A percentile compares a stretch with the other conserved stretches of the same genome.
These are phyloP conservation scores for Tubosaeta sp. DNA, from an alignment of 768 basidiomycete species.

Conservation along the genomic window DNA sequence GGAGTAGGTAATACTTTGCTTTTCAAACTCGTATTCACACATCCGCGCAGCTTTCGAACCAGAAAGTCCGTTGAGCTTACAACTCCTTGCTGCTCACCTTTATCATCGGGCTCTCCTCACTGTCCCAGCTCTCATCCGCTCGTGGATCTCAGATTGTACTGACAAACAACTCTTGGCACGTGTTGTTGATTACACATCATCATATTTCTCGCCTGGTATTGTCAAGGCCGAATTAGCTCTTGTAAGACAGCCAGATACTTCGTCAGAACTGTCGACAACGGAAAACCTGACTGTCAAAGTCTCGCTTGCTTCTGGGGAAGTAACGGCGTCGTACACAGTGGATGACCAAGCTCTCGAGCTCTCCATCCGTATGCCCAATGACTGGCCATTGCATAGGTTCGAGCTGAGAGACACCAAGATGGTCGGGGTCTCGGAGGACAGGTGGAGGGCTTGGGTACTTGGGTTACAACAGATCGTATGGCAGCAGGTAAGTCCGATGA, in stretches of 20 bases:
- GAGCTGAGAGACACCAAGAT: slow-evolving; percentile 82
- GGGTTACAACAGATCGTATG: slow-evolving; percentile 89
- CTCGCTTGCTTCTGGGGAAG: slow-evolving; percentile 67
- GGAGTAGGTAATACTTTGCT: slow-evolving; percentile 44
- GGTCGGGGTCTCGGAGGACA: slow-evolving; percentile 84
- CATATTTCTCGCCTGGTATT: slow-evolving; percentile 85
- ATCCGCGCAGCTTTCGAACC: slow-evolving; percentile 51
- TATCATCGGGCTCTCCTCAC: slow-evolving; percentile 84
- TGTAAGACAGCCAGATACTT: slow-evolving; percentile 52
- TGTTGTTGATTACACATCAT: slow-evolving; percentile 73
- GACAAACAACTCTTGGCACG: slow-evolving; percentile 82
- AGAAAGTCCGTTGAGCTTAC: slow-evolving; percentile 46
- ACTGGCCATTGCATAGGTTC: slow-evolving; percentile 87
- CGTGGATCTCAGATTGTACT: slow-evolving; percentile 83
- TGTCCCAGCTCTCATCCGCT: slow-evolving; percentile 80
- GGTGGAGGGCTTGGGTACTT: slow-evolving; percentile 92
- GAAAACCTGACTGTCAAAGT: slow-evolving; percentile 83
- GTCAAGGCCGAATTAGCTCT: slow-evolving; percentile 78
- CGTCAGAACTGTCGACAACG: slow-evolving; percentile 53
- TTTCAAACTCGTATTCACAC: neutral
- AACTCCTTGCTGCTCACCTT: slow-evolving; percentile 76
- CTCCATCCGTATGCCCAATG: slow-evolving; percentile 74
- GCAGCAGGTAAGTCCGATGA: slow-evolving; percentile 59
- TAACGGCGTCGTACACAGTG: slow-evolving; percentile 77
- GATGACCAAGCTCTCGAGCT: slow-evolving; percentile 95